A percentile compares a stretch with the other conserved stretches of the same genome.
Evolutionary conservation across 2,329 filamentous ascomycete genomes (phyloP).

Genomic region (Trichophyton rubrum): DNA sequence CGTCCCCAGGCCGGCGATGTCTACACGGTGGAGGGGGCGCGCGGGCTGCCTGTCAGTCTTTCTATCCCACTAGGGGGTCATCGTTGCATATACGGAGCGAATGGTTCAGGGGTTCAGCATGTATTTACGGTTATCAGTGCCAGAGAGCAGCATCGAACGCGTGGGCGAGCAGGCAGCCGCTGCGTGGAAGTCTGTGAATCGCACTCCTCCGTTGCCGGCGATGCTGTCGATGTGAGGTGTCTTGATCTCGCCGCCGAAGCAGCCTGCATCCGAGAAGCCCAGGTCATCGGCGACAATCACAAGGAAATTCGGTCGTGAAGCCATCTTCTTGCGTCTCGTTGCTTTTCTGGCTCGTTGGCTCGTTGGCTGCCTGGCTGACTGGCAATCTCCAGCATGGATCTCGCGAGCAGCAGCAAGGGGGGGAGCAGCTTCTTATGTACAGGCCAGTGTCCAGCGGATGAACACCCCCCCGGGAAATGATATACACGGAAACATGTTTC

Average conservation of each 20-base stretch:
- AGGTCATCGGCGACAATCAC: conserved; percentile 48
- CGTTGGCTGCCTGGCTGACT: too few species aligned
- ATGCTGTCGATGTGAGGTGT: conserved; percentile 48
- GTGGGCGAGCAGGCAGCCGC: conserved; percentile 54
- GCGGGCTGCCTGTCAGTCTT: background rate
- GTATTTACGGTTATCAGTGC: conserved; percentile 45
- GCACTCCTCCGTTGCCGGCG: conserved; percentile 39
- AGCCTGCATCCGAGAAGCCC: conserved; percentile 48
- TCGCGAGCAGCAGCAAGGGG: too few species aligned
- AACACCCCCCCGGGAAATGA: background rate
- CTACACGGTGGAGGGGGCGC: conserved; percentile 6
- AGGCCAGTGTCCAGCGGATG: background rate
- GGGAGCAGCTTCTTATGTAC: too few species aligned
- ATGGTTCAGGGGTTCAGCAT: too few species aligned
- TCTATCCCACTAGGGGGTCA: background rate
- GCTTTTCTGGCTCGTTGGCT: too few species aligned
- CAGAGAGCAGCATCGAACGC: conserved; percentile 54
- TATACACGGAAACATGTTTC: background rate
- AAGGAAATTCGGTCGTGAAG: conserved; percentile 42
- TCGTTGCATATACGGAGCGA: conserved; percentile 15
- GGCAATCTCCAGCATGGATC: too few species aligned
- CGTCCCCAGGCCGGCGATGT: conserved; percentile 43
- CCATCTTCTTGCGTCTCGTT: too few species aligned
- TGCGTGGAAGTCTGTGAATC: conserved; percentile 53
- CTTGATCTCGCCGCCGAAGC: conserved; percentile 49